Conservation (phyloP, 1,139 yeast genomes). For the Taiozyma sp. region DNA sequence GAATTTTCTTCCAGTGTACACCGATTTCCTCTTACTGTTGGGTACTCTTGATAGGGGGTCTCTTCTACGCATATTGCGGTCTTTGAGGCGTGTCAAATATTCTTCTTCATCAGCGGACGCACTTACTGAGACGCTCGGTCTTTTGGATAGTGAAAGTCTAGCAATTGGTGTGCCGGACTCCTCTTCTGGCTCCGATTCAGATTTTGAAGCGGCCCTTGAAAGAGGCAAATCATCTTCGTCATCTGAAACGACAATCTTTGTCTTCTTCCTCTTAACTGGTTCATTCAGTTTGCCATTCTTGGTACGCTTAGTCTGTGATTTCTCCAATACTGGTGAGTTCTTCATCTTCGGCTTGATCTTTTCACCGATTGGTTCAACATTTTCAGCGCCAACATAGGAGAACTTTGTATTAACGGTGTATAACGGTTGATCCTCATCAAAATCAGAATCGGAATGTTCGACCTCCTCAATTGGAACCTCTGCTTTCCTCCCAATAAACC, state of each 20-base stretch:
- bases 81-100: neutral
- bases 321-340: neutral
- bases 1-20: neutral
- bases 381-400: neutral
- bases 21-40: neutral
- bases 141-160: neutral
- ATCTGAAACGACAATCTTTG: neutral
- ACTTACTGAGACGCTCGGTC: neutral
- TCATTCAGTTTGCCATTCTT: neutral
- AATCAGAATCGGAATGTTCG: neutral
- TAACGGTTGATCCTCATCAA: neutral
- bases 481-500: conserved; percentile 28
- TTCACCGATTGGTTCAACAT: neutral
- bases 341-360: neutral
- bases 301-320: neutral
- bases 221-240: neutral
- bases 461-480: neutral
- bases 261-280: neutral
- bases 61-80: neutral
- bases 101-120: neutral
- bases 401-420: neutral
- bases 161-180: neutral
- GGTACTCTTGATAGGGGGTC: neutral
- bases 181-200: neutral
- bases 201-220: neutral